These are phyloP conservation scores for Monilinia fructigena DNA, from an alignment of 2,329 filamentous ascomycete species.

Conservation along the genomic window DNA sequence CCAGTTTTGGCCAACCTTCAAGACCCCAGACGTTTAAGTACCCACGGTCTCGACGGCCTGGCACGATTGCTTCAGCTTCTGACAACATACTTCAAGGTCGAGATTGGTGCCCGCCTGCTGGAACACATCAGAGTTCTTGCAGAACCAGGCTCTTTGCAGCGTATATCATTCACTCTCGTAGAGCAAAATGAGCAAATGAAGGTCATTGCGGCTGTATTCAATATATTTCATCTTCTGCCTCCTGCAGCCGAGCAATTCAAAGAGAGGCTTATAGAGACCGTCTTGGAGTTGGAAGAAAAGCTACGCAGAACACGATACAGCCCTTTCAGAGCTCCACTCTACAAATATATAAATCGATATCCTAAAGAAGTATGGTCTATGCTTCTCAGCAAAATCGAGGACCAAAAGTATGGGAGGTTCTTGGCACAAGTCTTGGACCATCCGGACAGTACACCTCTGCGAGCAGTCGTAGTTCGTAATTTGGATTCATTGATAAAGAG, in stretches of 20 bases:
- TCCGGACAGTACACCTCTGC: constrained; percentile 68
- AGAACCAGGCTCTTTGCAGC: constrained; percentile 75
- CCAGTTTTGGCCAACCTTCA: constrained; percentile 97
- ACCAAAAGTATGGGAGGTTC: constrained; percentile 85
- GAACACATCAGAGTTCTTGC: constrained; percentile 93
- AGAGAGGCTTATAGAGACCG: constrained; percentile 81
- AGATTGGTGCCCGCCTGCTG: constrained; percentile 89
- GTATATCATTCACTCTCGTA: constrained; percentile 90
- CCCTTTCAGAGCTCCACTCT: constrained; percentile 85
- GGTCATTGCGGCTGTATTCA: constrained; percentile 89
- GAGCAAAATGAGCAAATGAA: constrained; percentile 93
- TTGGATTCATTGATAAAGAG: constrained; percentile 69
- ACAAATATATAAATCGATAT: constrained; percentile 92
- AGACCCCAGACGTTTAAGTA: constrained; percentile 84
- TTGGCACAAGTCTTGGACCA: constrained; percentile 83
- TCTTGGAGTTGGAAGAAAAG: constrained; percentile 83
- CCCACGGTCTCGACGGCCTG: constrained; percentile 86
- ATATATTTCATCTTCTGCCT: constrained; percentile 95
- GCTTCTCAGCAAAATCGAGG: constrained; percentile 75
- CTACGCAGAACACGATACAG: constrained; percentile 85
- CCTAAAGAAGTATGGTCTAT: constrained; percentile 82
- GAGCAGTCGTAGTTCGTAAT: constrained; percentile 72
- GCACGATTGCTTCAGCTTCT: constrained; percentile 85
- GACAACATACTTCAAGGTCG: constrained; percentile 98
- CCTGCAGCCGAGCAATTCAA: constrained; percentile 88